A percentile compares a stretch with the other conserved stretches of the same genome.
Conservation (phyloP, 1,139 yeast genomes). For the Hyphopichia pseudoburtonii region DNA sequence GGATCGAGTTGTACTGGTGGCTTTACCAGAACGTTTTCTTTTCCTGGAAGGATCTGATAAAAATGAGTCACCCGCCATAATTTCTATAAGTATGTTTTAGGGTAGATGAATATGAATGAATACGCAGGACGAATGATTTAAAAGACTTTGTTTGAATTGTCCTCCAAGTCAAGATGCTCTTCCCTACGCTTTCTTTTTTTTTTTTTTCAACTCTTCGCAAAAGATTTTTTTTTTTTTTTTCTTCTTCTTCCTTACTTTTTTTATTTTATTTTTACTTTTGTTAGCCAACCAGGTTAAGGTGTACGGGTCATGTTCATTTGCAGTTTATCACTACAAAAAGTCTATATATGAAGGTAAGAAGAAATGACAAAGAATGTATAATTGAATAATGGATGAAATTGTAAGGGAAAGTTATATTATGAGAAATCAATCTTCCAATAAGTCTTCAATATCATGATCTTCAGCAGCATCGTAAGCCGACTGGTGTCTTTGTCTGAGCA, state of each 20-base stretch:
- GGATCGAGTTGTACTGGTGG: conserved; percentile 20
- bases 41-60: conserved; percentile 59
- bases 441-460: conserved; percentile 65
- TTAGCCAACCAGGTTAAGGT: background rate
- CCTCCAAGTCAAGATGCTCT: background rate
- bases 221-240: background rate
- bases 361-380: background rate
- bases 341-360: background rate
- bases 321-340: too few relatives aligned
- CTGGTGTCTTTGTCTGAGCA: conserved; percentile 44
- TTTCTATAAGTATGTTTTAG: too few relatives aligned
- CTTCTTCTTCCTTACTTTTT: background rate
- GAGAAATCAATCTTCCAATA: conserved; percentile 54
- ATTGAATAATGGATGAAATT: background rate
- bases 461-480: conserved; percentile 54
- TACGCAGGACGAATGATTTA: too few relatives aligned
- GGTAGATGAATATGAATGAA: too few relatives aligned
- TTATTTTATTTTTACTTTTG: background rate
- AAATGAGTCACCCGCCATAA: conserved; percentile 59
- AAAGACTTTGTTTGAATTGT: too few relatives aligned
- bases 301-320: conserved; percentile 1
- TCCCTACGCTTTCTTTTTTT: background rate
- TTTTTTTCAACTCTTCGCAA: background rate
- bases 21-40: conserved; percentile 41
- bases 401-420: background rate